Conservation (phyloP, 2,329 filamentous ascomycete genomes). For the Xylariales sp. region DNA sequence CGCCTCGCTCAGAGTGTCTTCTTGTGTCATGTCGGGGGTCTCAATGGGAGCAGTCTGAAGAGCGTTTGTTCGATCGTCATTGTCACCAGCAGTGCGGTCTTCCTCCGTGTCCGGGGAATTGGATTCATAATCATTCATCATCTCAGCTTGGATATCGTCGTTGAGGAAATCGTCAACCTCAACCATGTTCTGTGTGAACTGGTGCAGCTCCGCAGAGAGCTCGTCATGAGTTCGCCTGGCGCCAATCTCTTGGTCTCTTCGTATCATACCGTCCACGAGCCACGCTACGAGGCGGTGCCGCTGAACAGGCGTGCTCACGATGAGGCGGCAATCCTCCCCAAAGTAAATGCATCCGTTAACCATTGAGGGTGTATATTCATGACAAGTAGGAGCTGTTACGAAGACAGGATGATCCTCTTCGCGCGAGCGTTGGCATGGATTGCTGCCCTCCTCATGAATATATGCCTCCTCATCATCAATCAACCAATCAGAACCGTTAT, state of each 20-base stretch:
- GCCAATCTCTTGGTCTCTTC: neutral
- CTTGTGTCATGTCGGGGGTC: neutral
- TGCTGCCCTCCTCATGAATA: neutral
- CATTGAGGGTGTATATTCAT: conserved; percentile 4
- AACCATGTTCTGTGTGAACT: too few species aligned
- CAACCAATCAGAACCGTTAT: too few species aligned
- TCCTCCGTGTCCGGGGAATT: neutral
- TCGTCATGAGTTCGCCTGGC: neutral
- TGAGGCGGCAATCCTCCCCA: conserved; percentile 2
- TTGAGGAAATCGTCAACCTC: neutral
- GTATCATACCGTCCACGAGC: neutral
- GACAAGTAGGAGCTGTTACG: neutral
- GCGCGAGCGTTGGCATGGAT: neutral
- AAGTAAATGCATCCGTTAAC: conserved; percentile 5
- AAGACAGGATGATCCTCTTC: neutral
- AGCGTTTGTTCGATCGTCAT: neutral
- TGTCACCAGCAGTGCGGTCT: neutral
- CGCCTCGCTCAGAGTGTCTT: neutral
- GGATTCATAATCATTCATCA: too few species aligned
- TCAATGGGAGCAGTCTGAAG: neutral
- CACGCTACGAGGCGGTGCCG: neutral
- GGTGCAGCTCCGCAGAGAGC: too few species aligned
- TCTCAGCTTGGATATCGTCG: too few species aligned
- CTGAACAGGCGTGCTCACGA: neutral
- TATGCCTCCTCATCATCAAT: neutral